Evolutionary conservation across 768 basidiomycete genomes (phyloP).

Genomic region (Mycena galericulata): DNA sequence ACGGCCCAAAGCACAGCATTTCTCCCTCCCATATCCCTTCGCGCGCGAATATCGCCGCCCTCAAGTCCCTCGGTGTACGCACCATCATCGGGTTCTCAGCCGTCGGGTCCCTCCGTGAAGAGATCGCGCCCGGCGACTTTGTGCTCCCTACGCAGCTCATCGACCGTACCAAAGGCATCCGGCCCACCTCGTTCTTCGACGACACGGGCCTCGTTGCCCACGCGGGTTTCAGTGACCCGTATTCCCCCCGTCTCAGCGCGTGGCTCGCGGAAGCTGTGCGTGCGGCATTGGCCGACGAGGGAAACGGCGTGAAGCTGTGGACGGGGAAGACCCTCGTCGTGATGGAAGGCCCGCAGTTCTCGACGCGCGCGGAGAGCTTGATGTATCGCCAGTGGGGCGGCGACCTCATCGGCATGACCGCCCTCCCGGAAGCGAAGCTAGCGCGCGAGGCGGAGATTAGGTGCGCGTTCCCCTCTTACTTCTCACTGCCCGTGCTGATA

Average conservation of each 20-base stretch:
- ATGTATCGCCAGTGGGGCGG: constrained; percentile 96
- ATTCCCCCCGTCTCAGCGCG: constrained; percentile 69
- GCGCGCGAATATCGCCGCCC: constrained; percentile 94
- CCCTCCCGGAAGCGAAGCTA: constrained; percentile 96
- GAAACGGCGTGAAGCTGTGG: constrained; percentile 75
- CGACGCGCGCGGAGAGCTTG: constrained; percentile 94
- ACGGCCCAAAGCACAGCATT: constrained; percentile 85
- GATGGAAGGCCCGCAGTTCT: constrained; percentile 99
- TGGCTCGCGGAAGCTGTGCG: constrained; percentile 78
- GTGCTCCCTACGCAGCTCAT: constrained; percentile 92
- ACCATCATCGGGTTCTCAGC: constrained; percentile 95
- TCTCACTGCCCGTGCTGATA: not conserved
- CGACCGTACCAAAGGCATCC: constrained; percentile 94
- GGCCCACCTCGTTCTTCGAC: constrained; percentile 91
- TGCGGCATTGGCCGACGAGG: constrained; percentile 70
- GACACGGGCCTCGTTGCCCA: constrained; percentile 88
- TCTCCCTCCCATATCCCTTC: constrained; percentile 84
- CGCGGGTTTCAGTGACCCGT: constrained; percentile 94
- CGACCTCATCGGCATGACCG: constrained; percentile 97
- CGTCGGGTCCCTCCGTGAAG: constrained; percentile 94
- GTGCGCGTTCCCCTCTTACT: constrained; percentile 54
- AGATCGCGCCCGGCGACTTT: constrained; percentile 92
- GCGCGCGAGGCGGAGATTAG: constrained; percentile 95
- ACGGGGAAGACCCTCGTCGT: constrained; percentile 89
- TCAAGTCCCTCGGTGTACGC: constrained; percentile 91